Evolutionary conservation across 1,139 yeast species (phyloP), one percentile per base, ranked within the genome.

Genomic region (Zygotorulaspora mrakii): DNA sequence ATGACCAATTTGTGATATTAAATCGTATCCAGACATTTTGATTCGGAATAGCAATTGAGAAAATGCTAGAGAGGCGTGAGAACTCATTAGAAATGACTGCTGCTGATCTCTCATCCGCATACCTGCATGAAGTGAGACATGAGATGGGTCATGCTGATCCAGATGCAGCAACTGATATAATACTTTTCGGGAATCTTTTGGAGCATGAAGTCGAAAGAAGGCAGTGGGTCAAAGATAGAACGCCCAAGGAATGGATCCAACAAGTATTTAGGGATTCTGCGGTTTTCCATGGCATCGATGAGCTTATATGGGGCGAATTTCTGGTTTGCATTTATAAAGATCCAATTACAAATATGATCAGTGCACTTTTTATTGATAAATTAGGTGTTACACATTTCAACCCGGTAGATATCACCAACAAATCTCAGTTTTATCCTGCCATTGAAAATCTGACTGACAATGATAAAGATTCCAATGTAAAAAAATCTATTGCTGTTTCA

Each of bases 371-470:
- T 12, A 58, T 89, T 18, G 79, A 91, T 28, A 73, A 76, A 41
- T 79, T 78, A 49, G 97, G 96, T 0, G 73, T 79, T 22, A 70
- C 82, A 4, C 70, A 76, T 12, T 79, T 77, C 53, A 71, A 74
- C 24, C 71, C 81, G 33, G 67, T 88, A 55, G 76, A 86, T 4
- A 62, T 86, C 25, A 76, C 74, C 43, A 61, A 70, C 0, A 63
- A 73, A 30, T 85, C 95, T 2, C 69, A 85, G 39, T 89, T 79
- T 59, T 84, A 74, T 66, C 87, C 84, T 1, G 94, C 95, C 1
- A 77, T 94, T 52, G 77, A 79, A 48, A 87, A 87, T 54, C 66
- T 89, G 35, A 61, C 73, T 0, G 68, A 70, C 0, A 62, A 69
- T 9, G 71, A 72, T 51, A 68, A 69, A 48, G 61, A 68, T 9